Evolutionary conservation across 139 green algal species (phyloP).

Genomic region (Chlorella sp.): DNA sequence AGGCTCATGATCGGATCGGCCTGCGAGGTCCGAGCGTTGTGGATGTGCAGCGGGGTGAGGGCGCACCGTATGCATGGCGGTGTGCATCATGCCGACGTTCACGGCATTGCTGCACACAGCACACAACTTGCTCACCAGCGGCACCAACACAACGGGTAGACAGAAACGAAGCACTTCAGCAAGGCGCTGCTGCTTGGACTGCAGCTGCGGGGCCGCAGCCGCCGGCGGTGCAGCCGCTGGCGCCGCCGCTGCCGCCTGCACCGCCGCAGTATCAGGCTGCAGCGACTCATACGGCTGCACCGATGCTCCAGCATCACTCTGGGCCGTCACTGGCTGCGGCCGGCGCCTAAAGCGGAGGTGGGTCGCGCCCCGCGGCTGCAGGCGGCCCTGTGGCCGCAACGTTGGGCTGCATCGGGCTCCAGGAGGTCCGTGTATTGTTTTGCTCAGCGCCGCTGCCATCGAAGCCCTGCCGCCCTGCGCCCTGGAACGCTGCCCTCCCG

Average conservation of each 20-base stretch:
- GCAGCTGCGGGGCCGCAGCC: not conserved
- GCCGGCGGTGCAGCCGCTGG: not conserved
- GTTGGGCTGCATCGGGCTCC: too few relatives aligned
- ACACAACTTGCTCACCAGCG: slow-evolving; percentile 69
- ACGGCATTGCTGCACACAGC: not conserved
- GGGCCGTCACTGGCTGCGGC: too few relatives aligned
- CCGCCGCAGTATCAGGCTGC: not conserved
- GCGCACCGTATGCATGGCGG: too few relatives aligned
- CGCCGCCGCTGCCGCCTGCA: not conserved
- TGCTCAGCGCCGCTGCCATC: too few relatives aligned
- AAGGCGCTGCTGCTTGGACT: not conserved
- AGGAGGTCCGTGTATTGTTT: too few relatives aligned
- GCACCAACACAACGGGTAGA: slow-evolving; percentile 63
- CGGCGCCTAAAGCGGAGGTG: too few relatives aligned
- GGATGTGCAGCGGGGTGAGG: not conserved
- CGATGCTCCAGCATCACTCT: too few relatives aligned
- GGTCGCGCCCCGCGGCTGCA: too few relatives aligned
- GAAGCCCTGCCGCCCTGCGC: too few relatives aligned
- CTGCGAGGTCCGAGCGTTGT: not conserved
- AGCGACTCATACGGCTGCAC: too few relatives aligned
- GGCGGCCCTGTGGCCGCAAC: too few relatives aligned
- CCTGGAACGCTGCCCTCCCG: too few relatives aligned
- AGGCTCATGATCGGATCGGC: slow-evolving; percentile 70
- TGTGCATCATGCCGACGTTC: not conserved
- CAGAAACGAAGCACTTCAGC: slow-evolving; percentile 37